Evolutionary conservation across 169 alveolate species (phyloP), one percentile per base, ranked within the genome.

Genomic region (Plasmodium knowlesi): DNA sequence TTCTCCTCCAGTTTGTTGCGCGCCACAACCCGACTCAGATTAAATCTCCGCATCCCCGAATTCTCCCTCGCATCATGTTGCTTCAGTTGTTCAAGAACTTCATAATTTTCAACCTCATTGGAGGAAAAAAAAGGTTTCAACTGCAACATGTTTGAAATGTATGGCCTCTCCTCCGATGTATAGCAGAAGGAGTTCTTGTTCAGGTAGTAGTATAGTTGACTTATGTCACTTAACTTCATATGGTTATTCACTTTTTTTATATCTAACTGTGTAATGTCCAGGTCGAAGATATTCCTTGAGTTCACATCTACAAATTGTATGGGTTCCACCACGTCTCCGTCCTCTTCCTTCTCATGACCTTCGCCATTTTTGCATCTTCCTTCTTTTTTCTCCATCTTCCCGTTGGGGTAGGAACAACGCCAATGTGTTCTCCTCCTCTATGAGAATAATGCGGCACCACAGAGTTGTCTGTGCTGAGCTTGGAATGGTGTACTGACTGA

Each of bases 161-260:
- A 72, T 1, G 84, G 80, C 14, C 76, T 84, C 61, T 72, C 39
- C 19, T 73, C 61, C 37, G 92, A 41, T 8, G 54, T 73, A 22
- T 84, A 72, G 61, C 28, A 84, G 25, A 84, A 84, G 0, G 54
- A 72, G 39, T 72, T 72, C 22, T 84, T 84, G 43, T 50, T 72
- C 37, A 84, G 61, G 76, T 84, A 73, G 28, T 16, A 25, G 76
- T 84, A 84, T 22, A 84, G n/a, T 32, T 84, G 73, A 12, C 78
- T 72, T n/a, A 84, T 84, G 57, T 84, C 46, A 14, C 41, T 28
- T 73, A 84, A 25, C 50, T n/a, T 84, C 81, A 84, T 84, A 73
- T 84, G 84, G 72, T 84, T 84, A 61, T 84, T 84, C 39, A 84
- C 92, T 73, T 28, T 84, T 61, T 39, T 71, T 19, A 84, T 61